Evolutionary conservation across 768 basidiomycete species (phyloP).

Genomic region (Podaxis sp.): DNA sequence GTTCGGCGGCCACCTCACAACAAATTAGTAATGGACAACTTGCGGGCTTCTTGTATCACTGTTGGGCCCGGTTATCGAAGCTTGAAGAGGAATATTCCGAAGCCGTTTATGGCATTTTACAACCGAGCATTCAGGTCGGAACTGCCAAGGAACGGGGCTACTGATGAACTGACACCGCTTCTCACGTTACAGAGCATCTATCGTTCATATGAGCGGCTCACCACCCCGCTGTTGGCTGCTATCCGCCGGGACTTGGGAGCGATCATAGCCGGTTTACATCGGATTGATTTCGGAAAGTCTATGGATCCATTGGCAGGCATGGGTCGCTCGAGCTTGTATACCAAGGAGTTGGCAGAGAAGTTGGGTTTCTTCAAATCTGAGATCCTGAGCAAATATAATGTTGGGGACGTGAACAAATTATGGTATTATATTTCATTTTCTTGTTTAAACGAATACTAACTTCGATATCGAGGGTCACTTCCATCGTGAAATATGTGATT

Average conservation of each 20-base stretch:
- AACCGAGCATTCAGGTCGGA: slow-evolving; percentile 60
- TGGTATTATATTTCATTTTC: slow-evolving; percentile 55
- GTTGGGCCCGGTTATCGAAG: slow-evolving; percentile 65
- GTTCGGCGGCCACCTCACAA: slow-evolving; percentile 76
- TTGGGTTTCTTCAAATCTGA: slow-evolving; percentile 79
- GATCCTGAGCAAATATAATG: slow-evolving; percentile 64
- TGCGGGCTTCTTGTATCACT: slow-evolving; percentile 78
- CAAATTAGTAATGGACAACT: slow-evolving; percentile 78
- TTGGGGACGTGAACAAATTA: slow-evolving; percentile 69
- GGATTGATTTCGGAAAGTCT: slow-evolving; percentile 76
- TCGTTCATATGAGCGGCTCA: slow-evolving; percentile 51
- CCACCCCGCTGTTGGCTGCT: slow-evolving; percentile 61
- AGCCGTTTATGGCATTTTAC: slow-evolving; percentile 52
- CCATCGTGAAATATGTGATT: slow-evolving; percentile 78
- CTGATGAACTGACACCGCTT: neutral
- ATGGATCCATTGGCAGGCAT: slow-evolving; percentile 64
- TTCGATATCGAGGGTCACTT: slow-evolving; percentile 45
- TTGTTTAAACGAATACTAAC: neutral
- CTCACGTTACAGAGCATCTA: slow-evolving; percentile 43
- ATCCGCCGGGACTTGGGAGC: slow-evolving; percentile 80
- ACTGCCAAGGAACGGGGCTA: neutral
- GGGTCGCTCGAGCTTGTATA: slow-evolving; percentile 78
- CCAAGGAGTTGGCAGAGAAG: slow-evolving; percentile 91
- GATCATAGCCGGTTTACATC: slow-evolving; percentile 82
- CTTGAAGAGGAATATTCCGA: slow-evolving; percentile 68